Evolutionary conservation across 495 filamentous ascomycete species (phyloP).

Genomic region (Penicillium salamii): DNA sequence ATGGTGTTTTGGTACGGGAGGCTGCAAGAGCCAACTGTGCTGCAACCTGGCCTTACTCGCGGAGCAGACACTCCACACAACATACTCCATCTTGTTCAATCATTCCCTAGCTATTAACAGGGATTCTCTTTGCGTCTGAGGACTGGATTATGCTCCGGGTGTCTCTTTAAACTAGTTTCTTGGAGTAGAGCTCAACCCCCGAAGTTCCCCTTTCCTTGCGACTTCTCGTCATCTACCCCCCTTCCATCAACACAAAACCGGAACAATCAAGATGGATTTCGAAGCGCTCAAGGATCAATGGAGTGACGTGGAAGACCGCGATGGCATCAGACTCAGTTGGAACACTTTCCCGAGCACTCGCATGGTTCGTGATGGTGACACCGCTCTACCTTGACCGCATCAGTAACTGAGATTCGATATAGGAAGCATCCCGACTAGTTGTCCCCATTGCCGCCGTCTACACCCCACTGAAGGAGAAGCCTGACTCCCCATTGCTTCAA

Average conservation of each 20-base stretch:
- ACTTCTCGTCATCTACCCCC: constrained; percentile 18
- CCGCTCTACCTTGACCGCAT: constrained; percentile 11
- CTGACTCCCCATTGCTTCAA: constrained; percentile 82
- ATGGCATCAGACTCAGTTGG: constrained; percentile 97
- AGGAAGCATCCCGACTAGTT: constrained; percentile 96
- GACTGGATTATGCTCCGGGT: constrained; percentile 35
- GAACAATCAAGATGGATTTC: constrained; percentile 62
- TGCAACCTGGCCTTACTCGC: constrained; percentile 51
- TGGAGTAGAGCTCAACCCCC: constrained; percentile 16
- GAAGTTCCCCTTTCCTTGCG: constrained; percentile 13
- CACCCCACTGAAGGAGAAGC: constrained; percentile 94
- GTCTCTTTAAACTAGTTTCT: constrained; percentile 16
- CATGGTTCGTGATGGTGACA: constrained; percentile 61
- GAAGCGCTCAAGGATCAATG: constrained; percentile 92
- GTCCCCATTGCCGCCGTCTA: constrained; percentile 97
- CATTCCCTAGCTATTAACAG: constrained; percentile 19
- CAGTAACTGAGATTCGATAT: constrained; percentile 23
- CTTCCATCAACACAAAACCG: constrained; percentile 27
- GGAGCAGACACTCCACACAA: constrained; percentile 36
- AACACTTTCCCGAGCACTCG: constrained; percentile 98
- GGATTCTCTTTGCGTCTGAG: constrained; percentile 19
- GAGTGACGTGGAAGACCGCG: constrained; percentile 94
- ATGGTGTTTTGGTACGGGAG: constrained; percentile 33
- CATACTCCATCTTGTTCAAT: constrained; percentile 20
- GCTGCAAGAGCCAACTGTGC: constrained; percentile 34